phyloP scores from a whole-genome alignment of 352 stramenopile species.

The Pythium graminicola region DNA sequence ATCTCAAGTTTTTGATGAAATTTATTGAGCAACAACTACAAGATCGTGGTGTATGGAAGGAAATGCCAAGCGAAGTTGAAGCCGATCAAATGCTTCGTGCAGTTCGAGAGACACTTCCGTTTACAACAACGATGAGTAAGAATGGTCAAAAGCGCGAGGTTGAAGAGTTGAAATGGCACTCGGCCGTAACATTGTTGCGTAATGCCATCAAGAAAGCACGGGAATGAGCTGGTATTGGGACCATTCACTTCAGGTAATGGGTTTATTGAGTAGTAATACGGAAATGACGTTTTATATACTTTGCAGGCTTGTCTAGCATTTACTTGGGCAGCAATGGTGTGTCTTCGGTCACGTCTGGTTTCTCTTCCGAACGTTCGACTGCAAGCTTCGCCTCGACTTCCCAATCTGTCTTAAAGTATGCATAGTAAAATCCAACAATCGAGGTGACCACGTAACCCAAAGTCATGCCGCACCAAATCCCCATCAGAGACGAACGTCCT shows the following conservation, averaged over 20 bases:
- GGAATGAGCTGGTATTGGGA: too few relatives aligned
- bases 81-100: slow-evolving; percentile 25
- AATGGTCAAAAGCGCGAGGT: slow-evolving; percentile 16
- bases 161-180: slow-evolving; percentile 24
- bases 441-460: slow-evolving; percentile 73
- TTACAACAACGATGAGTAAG: slow-evolving; percentile 5
- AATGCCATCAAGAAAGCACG: slow-evolving; percentile 19
- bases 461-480: slow-evolving; percentile 66
- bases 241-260: too few relatives aligned
- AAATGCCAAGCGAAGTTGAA: slow-evolving; percentile 13
- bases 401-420: slow-evolving; percentile 61
- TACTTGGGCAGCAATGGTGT: slow-evolving; percentile 11
- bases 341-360: slow-evolving; percentile 1
- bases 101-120: slow-evolving; percentile 5
- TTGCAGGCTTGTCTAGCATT: not conserved
- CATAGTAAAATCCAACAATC: slow-evolving; percentile 49
- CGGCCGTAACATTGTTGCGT: slow-evolving; percentile 20
- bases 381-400: slow-evolving; percentile 39
- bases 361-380: slow-evolving; percentile 35
- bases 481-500: slow-evolving; percentile 34
- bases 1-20: slow-evolving; percentile 27
- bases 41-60: slow-evolving; percentile 20
- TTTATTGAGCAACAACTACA: slow-evolving; percentile 17
- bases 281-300: too few relatives aligned
- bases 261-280: not conserved